Conservation (phyloP, 768 basidiomycete species). For the Gymnopilus junonius region DNA sequence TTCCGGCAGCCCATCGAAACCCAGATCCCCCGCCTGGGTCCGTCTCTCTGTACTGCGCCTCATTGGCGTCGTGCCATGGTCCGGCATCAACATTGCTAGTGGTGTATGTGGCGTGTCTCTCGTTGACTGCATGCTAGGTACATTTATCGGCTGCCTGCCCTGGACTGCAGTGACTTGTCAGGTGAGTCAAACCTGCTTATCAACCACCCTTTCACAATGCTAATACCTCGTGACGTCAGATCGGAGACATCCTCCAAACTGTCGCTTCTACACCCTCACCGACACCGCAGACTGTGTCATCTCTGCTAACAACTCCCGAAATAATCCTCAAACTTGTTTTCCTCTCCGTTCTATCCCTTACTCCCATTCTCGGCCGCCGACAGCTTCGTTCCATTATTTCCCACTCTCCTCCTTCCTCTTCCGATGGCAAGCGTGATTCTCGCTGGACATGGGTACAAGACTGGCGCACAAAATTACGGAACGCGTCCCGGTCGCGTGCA, state of each 20-base stretch:
- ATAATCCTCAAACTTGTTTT: constrained; percentile 85
- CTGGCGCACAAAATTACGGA: constrained; percentile 64
- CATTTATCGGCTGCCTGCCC: constrained; percentile 83
- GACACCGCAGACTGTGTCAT: constrained; percentile 79
- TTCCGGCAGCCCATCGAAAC: constrained; percentile 33
- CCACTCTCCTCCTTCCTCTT: constrained; percentile 24
- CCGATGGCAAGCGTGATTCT: constrained; percentile 30
- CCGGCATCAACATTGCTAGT: constrained; percentile 95
- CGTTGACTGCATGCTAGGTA: constrained; percentile 75
- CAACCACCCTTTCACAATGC: constrained; percentile 19
- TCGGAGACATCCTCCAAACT: constrained; percentile 87
- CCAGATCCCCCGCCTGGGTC: constrained; percentile 70
- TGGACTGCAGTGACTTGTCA: constrained; percentile 95
- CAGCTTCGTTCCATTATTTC: constrained; percentile 62
- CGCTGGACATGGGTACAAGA: constrained; percentile 72
- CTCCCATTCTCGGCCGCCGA: constrained; percentile 82
- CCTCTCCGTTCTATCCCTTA: constrained; percentile 81
- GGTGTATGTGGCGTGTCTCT: constrained; percentile 86
- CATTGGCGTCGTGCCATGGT: constrained; percentile 95
- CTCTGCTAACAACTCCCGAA: constrained; percentile 80
- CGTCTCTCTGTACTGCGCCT: constrained; percentile 86
- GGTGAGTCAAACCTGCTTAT: constrained; percentile 45
- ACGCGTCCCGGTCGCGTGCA: constrained; percentile 55
- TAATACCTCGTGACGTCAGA: constrained; percentile 46
- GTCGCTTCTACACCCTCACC: constrained; percentile 75